Evolutionary conservation across 108 stramenopile species (phyloP).

Genomic region (Bacterosira constricta): DNA sequence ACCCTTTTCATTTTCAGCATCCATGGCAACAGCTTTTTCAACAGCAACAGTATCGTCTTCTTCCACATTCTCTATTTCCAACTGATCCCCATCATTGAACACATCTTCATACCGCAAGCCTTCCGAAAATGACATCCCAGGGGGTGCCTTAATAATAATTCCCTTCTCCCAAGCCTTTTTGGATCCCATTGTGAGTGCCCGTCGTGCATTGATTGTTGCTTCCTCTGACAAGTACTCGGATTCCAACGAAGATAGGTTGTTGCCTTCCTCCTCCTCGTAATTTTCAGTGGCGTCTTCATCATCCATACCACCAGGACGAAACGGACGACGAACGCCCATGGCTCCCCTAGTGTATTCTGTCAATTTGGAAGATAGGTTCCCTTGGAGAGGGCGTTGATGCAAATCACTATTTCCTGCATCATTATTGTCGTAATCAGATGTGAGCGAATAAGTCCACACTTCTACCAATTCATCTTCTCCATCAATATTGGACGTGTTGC

Average conservation of each 20-base stretch:
- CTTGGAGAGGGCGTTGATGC: slow-evolving; percentile 54
- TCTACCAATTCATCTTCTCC: slow-evolving; percentile 37
- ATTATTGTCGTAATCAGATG: neutral
- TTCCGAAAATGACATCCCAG: slow-evolving; percentile 65
- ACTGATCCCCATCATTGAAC: slow-evolving; percentile 37
- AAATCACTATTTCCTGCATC: neutral
- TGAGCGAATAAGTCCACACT: slow-evolving; percentile 39
- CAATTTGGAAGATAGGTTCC: slow-evolving; percentile 77
- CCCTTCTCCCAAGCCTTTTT: slow-evolving; percentile 71
- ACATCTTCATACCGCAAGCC: slow-evolving; percentile 75
- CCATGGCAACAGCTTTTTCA: neutral
- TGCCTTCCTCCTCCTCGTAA: neutral
- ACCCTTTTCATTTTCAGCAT: neutral
- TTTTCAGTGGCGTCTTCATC: slow-evolving; percentile 23
- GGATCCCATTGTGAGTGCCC: slow-evolving; percentile 59
- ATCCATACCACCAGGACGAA: slow-evolving; percentile 76
- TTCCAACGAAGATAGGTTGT: neutral
- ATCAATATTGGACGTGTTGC: neutral
- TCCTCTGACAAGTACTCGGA: slow-evolving; percentile 52
- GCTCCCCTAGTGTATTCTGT: slow-evolving; percentile 78
- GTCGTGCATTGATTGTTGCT: slow-evolving; percentile 49
- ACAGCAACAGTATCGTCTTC: too few relatives aligned
- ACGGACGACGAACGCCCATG: slow-evolving; percentile 65
- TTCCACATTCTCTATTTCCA: neutral
- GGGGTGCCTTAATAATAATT: slow-evolving; percentile 68